Evolutionary conservation across 768 basidiomycete genomes (phyloP), one percentile per base, ranked within the genome.

Genomic region (Boletus sensibilis): DNA sequence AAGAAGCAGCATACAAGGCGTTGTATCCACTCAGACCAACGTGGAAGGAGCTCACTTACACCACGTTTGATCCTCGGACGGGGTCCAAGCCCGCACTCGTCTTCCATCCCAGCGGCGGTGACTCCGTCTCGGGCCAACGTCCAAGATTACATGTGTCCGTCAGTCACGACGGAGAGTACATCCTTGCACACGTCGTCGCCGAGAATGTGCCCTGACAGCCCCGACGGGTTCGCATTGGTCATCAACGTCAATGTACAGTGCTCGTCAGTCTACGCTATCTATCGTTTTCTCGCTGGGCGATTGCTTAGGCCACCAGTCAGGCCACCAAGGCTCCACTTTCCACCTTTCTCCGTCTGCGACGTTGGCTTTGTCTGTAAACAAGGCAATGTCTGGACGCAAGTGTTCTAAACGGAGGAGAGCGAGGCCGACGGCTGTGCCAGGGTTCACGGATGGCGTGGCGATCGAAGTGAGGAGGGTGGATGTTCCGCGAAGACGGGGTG

Each of bases 1-100:
- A 94, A 63, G 92, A 94, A 71, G 89, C 92, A 0, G 84, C 86
- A 0, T 94, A 93, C 75, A 94, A 94, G 66, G 92, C 92, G 0
- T 65, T 92, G 56, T 91, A 83, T 67, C 91, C 91, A 0, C 66
- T 79, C 40, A 74, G 65, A 33, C 83, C 88, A 18, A 82, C 81
- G 8, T 94, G 92, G 92, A 89, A 90, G 64, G 83, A 92, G 25
- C 69, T 93, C 56, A 79, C 80, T 7, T 90, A 80, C 50, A 66
- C 55, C 49, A 56, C 70, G 14, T 70, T 72, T 44, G 72, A 68
- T 38, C 66, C 75, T 37, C 48, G 73, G 40, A 57, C 65, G 31
- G 60, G 55, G 14, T 69, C 81, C 50, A 73, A 76, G 46, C 88
- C 84, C 42, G 61, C 68, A 10, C 77, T 85, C 13, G 50, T 65